Evolutionary conservation across 768 basidiomycete species (phyloP).

Genomic region (Cystofilobasidium ferigula): DNA sequence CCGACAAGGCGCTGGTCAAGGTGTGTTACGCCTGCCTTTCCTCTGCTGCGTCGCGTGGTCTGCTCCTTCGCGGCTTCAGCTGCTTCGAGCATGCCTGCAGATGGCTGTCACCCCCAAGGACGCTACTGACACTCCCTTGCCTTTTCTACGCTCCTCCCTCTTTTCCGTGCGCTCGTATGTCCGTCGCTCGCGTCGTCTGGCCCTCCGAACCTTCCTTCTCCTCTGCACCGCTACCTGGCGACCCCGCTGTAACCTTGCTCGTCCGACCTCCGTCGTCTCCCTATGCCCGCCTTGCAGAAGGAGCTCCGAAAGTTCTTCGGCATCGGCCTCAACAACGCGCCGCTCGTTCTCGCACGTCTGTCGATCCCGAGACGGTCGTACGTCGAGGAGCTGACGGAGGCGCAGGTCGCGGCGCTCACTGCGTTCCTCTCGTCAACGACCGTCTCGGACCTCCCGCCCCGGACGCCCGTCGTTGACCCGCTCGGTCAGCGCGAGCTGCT

Average conservation of each 20-base stretch:
- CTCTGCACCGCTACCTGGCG: background rate
- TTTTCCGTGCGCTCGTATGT: no score
- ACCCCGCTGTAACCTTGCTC: background rate
- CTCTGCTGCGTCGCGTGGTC: background rate
- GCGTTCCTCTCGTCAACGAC: constrained; percentile 85
- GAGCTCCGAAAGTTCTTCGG: constrained; percentile 57
- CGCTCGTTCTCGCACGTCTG: constrained; percentile 77
- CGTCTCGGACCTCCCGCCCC: constrained; percentile 57
- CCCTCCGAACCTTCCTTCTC: no score
- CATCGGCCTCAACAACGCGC: constrained; percentile 61
- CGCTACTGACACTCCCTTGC: no score
- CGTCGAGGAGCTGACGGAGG: constrained; percentile 68
- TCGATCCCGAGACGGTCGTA: constrained; percentile 78
- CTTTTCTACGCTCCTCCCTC: no score
- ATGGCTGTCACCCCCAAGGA: no score
- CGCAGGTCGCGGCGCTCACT: constrained; percentile 81
- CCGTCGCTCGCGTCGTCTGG: no score
- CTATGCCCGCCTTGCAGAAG: background rate
- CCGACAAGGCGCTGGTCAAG: background rate
- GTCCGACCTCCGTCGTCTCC: background rate
- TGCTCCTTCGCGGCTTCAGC: background rate
- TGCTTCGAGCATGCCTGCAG: background rate
- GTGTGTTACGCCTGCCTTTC: background rate
- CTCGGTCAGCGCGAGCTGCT: constrained; percentile 27
- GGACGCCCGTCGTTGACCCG: constrained; percentile 54